These are phyloP conservation scores for Aureobasidium sp. DNA, from an alignment of 2,329 filamentous ascomycete genomes.

Conservation along the genomic window DNA sequence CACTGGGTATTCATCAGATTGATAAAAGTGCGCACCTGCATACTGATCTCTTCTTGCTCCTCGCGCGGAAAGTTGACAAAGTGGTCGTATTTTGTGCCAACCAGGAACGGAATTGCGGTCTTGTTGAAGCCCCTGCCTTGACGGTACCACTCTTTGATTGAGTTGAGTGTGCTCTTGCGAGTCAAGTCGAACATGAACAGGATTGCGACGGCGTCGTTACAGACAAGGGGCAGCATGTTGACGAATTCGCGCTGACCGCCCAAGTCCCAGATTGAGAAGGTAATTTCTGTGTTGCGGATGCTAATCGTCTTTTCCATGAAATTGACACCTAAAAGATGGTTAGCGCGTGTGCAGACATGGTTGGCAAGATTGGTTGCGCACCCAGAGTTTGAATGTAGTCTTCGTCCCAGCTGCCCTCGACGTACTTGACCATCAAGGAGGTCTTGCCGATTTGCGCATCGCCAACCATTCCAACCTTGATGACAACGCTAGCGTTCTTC, in stretches of 20 bases:
- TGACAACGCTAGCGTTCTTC: slow-evolving; percentile 65
- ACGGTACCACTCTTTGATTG: slow-evolving; percentile 99
- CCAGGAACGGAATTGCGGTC: slow-evolving; percentile 95
- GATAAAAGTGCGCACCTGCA: slow-evolving; percentile 56
- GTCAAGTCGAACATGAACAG: slow-evolving; percentile 99
- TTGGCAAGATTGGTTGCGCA: slow-evolving; percentile 28
- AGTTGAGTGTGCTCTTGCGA: slow-evolving; percentile 95
- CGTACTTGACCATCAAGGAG: slow-evolving; percentile 98
- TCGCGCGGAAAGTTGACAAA: slow-evolving; percentile 98
- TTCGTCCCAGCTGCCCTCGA: slow-evolving; percentile 98
- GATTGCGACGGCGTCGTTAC: slow-evolving; percentile 96
- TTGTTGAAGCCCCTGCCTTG: slow-evolving; percentile 99
- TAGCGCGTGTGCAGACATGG: neutral
- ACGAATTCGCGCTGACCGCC: slow-evolving; percentile 98
- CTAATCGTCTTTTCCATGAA: slow-evolving; percentile 99
- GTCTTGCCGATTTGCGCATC: slow-evolving; percentile 99
- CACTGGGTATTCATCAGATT: neutral
- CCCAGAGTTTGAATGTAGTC: slow-evolving; percentile 97
- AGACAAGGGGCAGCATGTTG: slow-evolving; percentile 98
- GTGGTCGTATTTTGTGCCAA: slow-evolving; percentile 97
- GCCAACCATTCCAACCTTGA: slow-evolving; percentile 99
- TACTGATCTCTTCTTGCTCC: slow-evolving; percentile 97
- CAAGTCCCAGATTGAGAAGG: slow-evolving; percentile 98
- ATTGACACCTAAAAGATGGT: slow-evolving; percentile 63
- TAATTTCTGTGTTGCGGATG: slow-evolving; percentile 98